A percentile compares a stretch with the other conserved stretches of the same genome.
Conservation (phyloP, 805 yeast genomes). For the Barnettozyma sp. region DNA sequence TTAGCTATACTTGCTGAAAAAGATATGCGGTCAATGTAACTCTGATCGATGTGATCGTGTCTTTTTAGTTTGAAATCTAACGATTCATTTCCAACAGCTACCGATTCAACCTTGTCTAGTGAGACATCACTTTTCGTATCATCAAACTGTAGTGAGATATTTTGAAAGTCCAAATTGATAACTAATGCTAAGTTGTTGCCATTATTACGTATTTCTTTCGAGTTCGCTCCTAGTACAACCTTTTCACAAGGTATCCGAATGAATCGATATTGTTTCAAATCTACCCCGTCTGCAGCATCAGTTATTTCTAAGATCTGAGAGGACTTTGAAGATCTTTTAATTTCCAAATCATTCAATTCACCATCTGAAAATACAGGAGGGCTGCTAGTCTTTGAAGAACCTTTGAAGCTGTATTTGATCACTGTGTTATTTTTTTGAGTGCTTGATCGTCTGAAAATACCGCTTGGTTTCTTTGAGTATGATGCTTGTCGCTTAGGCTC, state of each 20-base stretch:
- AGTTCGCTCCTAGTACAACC: not conserved
- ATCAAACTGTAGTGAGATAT: not conserved
- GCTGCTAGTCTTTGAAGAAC: not conserved
- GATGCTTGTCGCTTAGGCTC: not conserved
- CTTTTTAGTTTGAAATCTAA: constrained; percentile 1
- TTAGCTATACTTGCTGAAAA: not conserved
- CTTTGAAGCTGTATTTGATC: constrained; percentile 1
- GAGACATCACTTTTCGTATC: not conserved
- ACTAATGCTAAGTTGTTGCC: not conserved
- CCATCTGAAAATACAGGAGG: constrained; percentile 9
- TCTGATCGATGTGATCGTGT: not conserved
- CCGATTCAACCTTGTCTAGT: not conserved
- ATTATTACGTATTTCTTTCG: not conserved
- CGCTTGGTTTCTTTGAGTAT: not conserved
- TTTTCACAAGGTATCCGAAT: constrained; percentile 1
- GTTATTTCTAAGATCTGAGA: not conserved
- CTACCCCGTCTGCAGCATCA: not conserved
- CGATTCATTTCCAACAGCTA: not conserved
- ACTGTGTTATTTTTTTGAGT: not conserved
- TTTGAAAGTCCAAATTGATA: not conserved
- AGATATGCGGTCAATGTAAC: not conserved
- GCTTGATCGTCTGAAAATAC: not conserved
- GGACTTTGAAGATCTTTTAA: not conserved
- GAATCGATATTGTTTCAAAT: not conserved
- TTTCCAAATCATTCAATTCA: constrained; percentile 9